Evolutionary conservation across 2,329 filamentous ascomycete species (phyloP), one percentile per base, ranked within the genome.

Genomic region (Colletotrichum kahawae): DNA sequence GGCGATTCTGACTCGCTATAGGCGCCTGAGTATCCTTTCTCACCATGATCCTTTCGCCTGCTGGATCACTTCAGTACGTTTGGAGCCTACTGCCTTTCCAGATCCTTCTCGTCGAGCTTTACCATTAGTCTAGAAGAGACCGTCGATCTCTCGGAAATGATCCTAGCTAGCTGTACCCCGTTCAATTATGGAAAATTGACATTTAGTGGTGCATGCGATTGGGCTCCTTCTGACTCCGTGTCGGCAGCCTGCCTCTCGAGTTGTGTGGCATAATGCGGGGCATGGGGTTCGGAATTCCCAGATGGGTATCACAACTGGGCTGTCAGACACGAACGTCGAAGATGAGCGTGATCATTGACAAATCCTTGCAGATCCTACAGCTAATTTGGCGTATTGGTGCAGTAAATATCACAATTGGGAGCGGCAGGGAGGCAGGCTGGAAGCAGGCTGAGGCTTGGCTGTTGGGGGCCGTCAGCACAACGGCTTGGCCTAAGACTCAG

Each of bases 361-460:
- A 21, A 51, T 51, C 4, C 2, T 2, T 21, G 43, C 43, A 21
- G 43, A 51, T 51, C 43, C 10, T 51, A 21, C 10, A 7, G 2
- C 3, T 4, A 1, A 21, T 7, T 21, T 51, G n/a, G 43, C 2
- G 0, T 21, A 18, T 13, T 51, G 10, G n/a, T 51, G n/a, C 43
- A 13, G 4, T 51, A n/a, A 51, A 51, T 2, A 21, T 51, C n/a
- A 51, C 10, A 4, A 0, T 21, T 1, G 10, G 36, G n/a, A 21
- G 43, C 43, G n/a, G 43, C 2, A 2, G 5, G 10, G 5, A 51
- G 3, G 27, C 56, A 33, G 57, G 57, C 57, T 60, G 57, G 57
- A 60, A 33, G 57, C 57, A 60, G 57, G 57, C 57, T 60, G 57
- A 4, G 29, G 29, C 57, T 60, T 60, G 57, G 18, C 31, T 60